Conservation (phyloP, 495 filamentous ascomycete species). For the Penicillium dipodomyicola region DNA sequence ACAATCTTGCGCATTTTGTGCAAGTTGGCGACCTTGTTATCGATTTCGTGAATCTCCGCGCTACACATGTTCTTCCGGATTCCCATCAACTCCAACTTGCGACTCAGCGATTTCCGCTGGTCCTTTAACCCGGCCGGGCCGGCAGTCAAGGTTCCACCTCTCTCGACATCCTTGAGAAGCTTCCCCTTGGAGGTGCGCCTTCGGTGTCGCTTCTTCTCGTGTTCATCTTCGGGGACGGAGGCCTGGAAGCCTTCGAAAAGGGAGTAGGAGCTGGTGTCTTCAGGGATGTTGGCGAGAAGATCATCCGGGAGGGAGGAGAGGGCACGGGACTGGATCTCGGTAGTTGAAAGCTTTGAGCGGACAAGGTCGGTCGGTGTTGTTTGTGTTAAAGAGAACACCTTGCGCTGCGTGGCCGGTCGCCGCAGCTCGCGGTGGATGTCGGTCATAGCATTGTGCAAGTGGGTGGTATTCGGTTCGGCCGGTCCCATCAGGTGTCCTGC, state of each 20-base stretch:
- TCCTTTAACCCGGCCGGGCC: slow-evolving; percentile 68
- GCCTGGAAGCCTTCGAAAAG: slow-evolving; percentile 97
- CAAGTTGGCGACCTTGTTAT: slow-evolving; percentile 93
- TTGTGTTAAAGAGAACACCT: slow-evolving; percentile 83
- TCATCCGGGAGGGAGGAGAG: slow-evolving; percentile 88
- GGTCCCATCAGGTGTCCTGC: slow-evolving; percentile 84
- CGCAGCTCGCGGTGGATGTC: slow-evolving; percentile 86
- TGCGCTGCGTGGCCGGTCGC: slow-evolving; percentile 77
- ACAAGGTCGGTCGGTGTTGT: slow-evolving; percentile 89
- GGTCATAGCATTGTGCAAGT: slow-evolving; percentile 82
- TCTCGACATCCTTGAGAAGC: slow-evolving; percentile 61
- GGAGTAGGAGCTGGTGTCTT: slow-evolving; percentile 79
- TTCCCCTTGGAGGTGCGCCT: slow-evolving; percentile 70
- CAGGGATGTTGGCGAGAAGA: slow-evolving; percentile 81
- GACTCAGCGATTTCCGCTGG: slow-evolving; percentile 71
- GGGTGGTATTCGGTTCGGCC: slow-evolving; percentile 53
- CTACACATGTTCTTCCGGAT: slow-evolving; percentile 98
- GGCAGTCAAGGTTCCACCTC: slow-evolving; percentile 55
- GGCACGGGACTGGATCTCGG: slow-evolving; percentile 93
- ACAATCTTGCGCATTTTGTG: slow-evolving; percentile 93
- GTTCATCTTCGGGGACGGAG: slow-evolving; percentile 71
- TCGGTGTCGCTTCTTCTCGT: slow-evolving; percentile 65
- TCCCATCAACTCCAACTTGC: slow-evolving; percentile 84
- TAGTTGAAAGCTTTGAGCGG: slow-evolving; percentile 83
- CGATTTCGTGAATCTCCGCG: slow-evolving; percentile 92